Evolutionary conservation across 2,329 filamentous ascomycete genomes (phyloP).

Genomic region (Pestalotiopsis fici): DNA sequence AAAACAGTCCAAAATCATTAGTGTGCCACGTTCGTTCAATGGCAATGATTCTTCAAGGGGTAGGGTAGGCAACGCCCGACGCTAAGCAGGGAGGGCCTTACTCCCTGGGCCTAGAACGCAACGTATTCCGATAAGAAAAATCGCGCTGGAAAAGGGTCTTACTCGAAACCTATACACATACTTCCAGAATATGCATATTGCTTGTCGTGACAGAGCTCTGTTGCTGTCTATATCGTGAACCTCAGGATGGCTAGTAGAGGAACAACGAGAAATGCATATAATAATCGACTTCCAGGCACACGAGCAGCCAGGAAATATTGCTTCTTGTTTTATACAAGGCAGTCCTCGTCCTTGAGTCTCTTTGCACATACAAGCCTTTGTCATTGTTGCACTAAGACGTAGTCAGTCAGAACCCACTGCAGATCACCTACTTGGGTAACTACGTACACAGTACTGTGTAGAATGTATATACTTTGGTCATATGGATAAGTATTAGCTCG

Average conservation of each 20-base stretch:
- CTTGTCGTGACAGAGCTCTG: not conserved
- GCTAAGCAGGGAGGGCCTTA: not conserved
- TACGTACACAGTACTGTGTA: not conserved
- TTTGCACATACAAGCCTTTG: not conserved
- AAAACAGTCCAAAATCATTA: not conserved
- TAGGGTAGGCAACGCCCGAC: not conserved
- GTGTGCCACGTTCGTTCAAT: not conserved
- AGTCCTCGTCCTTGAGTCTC: not conserved
- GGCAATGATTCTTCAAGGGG: not conserved
- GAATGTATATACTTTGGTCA: not conserved
- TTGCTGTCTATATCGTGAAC: not conserved
- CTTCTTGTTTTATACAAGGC: not conserved
- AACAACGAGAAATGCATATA: not conserved
- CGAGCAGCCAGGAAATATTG: not conserved
- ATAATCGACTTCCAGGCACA: not conserved
- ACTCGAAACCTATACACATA: not conserved
- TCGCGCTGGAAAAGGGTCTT: not conserved
- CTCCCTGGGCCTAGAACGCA: not conserved
- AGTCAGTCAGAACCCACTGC: not conserved
- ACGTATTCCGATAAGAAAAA: not conserved
- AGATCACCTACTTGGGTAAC: not conserved
- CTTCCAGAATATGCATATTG: not conserved
- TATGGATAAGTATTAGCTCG: not conserved
- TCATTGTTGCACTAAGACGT: not conserved
- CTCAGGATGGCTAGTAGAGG: not conserved